Evolutionary conservation across 2,329 filamentous ascomycete species (phyloP).

Genomic region (Talaromyces rugulosus): DNA sequence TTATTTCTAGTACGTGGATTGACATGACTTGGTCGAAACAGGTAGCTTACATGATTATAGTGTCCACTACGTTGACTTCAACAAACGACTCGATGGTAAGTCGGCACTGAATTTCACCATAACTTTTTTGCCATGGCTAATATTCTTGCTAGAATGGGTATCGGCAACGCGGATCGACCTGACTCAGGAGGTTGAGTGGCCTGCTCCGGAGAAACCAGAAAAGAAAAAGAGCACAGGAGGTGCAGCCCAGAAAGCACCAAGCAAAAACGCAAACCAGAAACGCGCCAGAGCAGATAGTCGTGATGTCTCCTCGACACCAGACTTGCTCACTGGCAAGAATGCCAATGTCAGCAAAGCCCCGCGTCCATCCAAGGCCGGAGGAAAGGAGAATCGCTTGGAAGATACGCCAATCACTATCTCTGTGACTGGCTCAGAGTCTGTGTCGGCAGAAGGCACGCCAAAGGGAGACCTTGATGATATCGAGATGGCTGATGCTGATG

Average conservation of each 20-base stretch:
- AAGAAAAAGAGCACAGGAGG: constrained; percentile 68
- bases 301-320: constrained; percentile 55
- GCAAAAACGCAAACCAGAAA: constrained; percentile 56
- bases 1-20: constrained; percentile 66
- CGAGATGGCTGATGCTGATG: constrained; percentile 40
- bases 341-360: constrained; percentile 42
- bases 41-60: constrained; percentile 25
- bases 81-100: constrained; percentile 68
- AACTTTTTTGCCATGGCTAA: constrained; percentile 24
- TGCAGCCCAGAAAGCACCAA: constrained; percentile 44
- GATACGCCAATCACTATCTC: constrained; percentile 31
- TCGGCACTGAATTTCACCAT: neutral
- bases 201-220: constrained; percentile 82
- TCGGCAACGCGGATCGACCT: constrained; percentile 78
- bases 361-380: constrained; percentile 54
- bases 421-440: constrained; percentile 30
- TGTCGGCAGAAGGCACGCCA: constrained; percentile 37
- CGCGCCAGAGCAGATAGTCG: constrained; percentile 44
- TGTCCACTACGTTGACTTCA: constrained; percentile 98
- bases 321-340: constrained; percentile 47
- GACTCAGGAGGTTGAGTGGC: constrained; percentile 90
- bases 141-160: constrained; percentile 73
- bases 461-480: constrained; percentile 37
- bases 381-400: constrained; percentile 57
- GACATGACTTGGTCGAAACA: neutral